These are phyloP conservation scores for Plasmodium falciparum DNA, from an alignment of 169 alveolate genomes.

Conservation along the genomic window DNA sequence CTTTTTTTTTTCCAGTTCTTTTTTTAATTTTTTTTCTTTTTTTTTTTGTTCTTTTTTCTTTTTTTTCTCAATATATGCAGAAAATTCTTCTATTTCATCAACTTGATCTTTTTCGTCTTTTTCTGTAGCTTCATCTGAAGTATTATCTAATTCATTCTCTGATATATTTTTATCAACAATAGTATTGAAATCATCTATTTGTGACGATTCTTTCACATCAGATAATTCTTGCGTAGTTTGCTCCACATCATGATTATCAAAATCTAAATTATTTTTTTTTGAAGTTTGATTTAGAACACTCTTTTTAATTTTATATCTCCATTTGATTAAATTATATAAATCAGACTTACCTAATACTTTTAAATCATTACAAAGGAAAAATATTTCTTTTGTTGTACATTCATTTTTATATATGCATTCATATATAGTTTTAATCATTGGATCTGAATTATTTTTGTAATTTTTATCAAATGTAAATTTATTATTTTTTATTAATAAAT, in stretches of 20 bases:
- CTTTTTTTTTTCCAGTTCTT: slow-evolving; percentile 61
- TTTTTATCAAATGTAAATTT: slow-evolving; percentile 78
- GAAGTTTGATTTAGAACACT: slow-evolving; percentile 10
- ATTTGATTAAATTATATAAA: slow-evolving; percentile 87
- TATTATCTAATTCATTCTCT: slow-evolving; percentile 78
- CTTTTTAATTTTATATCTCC: slow-evolving; percentile 87
- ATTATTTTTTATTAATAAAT: slow-evolving; percentile 81
- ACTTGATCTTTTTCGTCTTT: slow-evolving; percentile 41
- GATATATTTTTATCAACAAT: slow-evolving; percentile 80
- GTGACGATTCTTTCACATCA: slow-evolving; percentile 79
- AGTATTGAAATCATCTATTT: slow-evolving; percentile 81
- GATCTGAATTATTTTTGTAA: slow-evolving; percentile 55
- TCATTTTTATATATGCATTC: slow-evolving; percentile 72
- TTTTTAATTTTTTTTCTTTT: slow-evolving; percentile 68
- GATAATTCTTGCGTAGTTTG: slow-evolving; percentile 77
- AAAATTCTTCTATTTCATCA: slow-evolving; percentile 59
- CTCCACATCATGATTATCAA: slow-evolving; percentile 74
- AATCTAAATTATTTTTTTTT: slow-evolving; percentile 21
- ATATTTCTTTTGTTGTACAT: slow-evolving; percentile 88
- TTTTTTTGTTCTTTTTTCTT: slow-evolving; percentile 59
- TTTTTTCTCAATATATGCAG: slow-evolving; percentile 54
- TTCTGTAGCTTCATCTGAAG: slow-evolving; percentile 79
- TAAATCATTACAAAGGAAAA: slow-evolving; percentile 84
- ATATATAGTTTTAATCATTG: slow-evolving; percentile 63
- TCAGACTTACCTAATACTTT: slow-evolving; percentile 92